These are phyloP conservation scores for Colletotrichum truncatum DNA, from an alignment of 2,329 filamentous ascomycete species.

Conservation along the genomic window DNA sequence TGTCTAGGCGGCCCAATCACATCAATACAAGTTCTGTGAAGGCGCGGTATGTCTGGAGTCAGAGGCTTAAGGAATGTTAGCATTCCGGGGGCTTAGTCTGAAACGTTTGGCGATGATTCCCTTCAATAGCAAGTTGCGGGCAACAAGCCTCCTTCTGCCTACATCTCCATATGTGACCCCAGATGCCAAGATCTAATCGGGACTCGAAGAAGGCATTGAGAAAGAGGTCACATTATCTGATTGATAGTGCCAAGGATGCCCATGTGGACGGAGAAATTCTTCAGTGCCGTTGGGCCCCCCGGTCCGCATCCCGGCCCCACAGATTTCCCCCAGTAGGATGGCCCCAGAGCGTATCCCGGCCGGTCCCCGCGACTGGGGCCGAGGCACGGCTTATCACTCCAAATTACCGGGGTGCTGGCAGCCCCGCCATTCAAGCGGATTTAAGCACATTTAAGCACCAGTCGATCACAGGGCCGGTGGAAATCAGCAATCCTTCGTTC, in stretches of 20 bases:
- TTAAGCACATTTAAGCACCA: constrained; percentile 1
- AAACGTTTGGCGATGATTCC: background rate
- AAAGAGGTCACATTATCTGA: constrained; percentile 7
- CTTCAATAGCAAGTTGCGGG: background rate
- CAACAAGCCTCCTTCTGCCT: background rate
- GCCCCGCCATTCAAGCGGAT: background rate
- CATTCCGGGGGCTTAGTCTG: background rate
- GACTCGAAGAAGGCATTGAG: background rate
- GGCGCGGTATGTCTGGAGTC: background rate
- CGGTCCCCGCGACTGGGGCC: constrained; percentile 1
- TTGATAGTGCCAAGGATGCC: constrained; percentile 17
- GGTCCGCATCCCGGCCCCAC: constrained; percentile 2
- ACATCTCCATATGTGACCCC: background rate
- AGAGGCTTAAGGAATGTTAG: background rate
- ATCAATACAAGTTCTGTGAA: background rate
- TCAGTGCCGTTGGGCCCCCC: constrained; percentile 1
- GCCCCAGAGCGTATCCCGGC: background rate
- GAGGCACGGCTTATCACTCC: background rate
- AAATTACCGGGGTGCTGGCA: background rate
- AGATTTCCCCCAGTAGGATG: constrained; percentile 13
- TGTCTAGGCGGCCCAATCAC: constrained; percentile 8
- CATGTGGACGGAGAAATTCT: constrained; percentile 27
- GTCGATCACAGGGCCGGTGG: background rate
- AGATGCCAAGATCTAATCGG: constrained; percentile 7
- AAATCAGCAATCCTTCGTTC: background rate